Conservation (phyloP, 345 rosid species). For the Lepidium africanum region DNA sequence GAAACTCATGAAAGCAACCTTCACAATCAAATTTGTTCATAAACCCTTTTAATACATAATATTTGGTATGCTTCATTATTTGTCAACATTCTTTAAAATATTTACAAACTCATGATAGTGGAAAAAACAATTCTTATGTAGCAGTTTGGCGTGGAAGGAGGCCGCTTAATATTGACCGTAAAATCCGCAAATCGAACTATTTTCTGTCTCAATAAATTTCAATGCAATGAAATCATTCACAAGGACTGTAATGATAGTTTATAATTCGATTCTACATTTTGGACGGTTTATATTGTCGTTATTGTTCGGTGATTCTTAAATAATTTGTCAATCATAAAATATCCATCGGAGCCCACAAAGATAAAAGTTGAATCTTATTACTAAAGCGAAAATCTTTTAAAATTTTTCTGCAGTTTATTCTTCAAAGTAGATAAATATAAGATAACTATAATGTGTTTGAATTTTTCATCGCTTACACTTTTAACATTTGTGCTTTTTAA, state of each 20-base stretch:
- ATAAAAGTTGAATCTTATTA: background rate
- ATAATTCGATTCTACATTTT: constrained; percentile 9
- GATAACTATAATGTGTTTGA: too few relatives aligned
- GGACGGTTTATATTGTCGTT: constrained; percentile 9
- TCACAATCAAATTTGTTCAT: background rate
- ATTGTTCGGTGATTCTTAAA: constrained; percentile 1
- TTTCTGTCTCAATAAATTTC: background rate
- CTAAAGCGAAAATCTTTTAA: background rate
- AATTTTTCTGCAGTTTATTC: background rate
- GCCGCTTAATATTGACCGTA: constrained; percentile 15
- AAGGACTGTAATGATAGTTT: constrained; percentile 24
- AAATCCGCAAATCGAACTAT: background rate
- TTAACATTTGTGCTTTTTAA: background rate
- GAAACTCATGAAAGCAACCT: background rate
- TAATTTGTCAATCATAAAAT: constrained; percentile 19
- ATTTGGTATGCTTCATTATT: background rate
- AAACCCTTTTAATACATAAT: too few relatives aligned
- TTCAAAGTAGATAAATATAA: background rate
- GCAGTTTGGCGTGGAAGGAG: background rate
- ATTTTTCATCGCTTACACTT: background rate
- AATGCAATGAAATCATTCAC: constrained; percentile 10
- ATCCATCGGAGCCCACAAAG: constrained; percentile 5
- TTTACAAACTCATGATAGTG: background rate
- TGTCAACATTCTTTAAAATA: background rate
- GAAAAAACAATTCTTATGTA: background rate